Evolutionary conservation across 306 rosid species (phyloP), one percentile per base, ranked within the genome.

Genomic region (Chamaecrista fasciculata): DNA sequence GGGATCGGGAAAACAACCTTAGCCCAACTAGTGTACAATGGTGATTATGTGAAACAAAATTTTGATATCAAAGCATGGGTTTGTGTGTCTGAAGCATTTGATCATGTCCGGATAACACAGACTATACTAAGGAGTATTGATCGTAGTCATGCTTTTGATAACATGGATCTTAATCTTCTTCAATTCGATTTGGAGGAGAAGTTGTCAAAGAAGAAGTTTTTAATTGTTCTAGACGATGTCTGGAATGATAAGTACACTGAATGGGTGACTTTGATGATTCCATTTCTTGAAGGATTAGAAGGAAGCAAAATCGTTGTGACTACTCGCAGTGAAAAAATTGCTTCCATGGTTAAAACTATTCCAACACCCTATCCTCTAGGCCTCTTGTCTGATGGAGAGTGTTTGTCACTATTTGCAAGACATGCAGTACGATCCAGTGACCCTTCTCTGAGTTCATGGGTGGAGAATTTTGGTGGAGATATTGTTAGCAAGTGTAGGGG

Each of bases 301-400:
- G 75, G 71, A 21, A 18, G 76, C 7, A 69, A 36, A 50, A 51
- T 76, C 18, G 1, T 76, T 20, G 49, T 76, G 3, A 70, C 81
- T n/a, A 62, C 81, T 6, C 71, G 48, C 2, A 51, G 0, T 1
- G 3, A 8, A 37, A 6, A 0, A 2, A 57, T 75, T 59, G 53
- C 79, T 4, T 46, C 15, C 6, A 47, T 19, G 10, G 34, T 39
- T 36, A 9, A n/a, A 18, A 28, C 74, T 8, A 3, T 4, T 40
- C 0, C n/a, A 44, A 4, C 15, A 1, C 28, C 28, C 3, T 12
- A 67, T 20, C 4, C 9, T 18, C 25, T 75, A 14, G 3, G 16
- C 4, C 2, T 1, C 1, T 36, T 67, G 18, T 16, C 34, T 1
- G 0, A 47, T 12, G 64, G 49, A 2, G 56, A 48, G 19, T 67